phyloP scores from a whole-genome alignment of 169 alveolate species.

The Perkinsus olseni region DNA sequence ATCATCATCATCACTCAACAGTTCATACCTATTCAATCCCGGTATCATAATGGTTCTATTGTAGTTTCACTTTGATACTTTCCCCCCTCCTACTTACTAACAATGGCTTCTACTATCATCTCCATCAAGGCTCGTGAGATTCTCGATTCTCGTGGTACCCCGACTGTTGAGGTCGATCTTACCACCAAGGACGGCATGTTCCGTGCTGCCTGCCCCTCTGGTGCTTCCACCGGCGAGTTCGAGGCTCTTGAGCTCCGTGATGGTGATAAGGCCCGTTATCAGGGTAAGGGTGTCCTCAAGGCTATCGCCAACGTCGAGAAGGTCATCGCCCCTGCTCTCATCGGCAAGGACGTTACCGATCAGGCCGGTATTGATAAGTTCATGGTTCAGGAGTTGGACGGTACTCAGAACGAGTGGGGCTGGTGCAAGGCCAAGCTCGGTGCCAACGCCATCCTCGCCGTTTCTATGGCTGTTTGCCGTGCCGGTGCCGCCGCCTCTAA shows the following conservation, averaged over 20 bases:
- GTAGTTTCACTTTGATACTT: too few species aligned
- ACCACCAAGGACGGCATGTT: constrained; percentile 81
- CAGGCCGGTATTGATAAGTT: constrained; percentile 73
- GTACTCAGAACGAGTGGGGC: too few species aligned
- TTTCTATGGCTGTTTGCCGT: constrained; percentile 88
- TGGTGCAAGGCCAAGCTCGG: constrained; percentile 86
- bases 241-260: constrained; percentile 92
- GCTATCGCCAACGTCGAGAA: constrained; percentile 88
- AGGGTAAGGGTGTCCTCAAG: constrained; percentile 87
- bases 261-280: constrained; percentile 82
- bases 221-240: constrained; percentile 91
- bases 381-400: constrained; percentile 86
- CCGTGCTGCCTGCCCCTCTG: constrained; percentile 96
- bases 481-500: constrained; percentile 95
- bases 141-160: constrained; percentile 89
- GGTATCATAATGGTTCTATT: too few species aligned
- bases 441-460: constrained; percentile 94
- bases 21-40: too few species aligned
- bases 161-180: constrained; percentile 83
- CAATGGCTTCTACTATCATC: too few species aligned
- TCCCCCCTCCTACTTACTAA: too few species aligned
- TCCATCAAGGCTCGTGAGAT: too few species aligned
- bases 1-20: too few species aligned
- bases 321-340: constrained; percentile 70
- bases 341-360: constrained; percentile 68